These are phyloP conservation scores for Rachicladosporium sp. DNA, from an alignment of 2,329 filamentous ascomycete species.

Conservation along the genomic window DNA sequence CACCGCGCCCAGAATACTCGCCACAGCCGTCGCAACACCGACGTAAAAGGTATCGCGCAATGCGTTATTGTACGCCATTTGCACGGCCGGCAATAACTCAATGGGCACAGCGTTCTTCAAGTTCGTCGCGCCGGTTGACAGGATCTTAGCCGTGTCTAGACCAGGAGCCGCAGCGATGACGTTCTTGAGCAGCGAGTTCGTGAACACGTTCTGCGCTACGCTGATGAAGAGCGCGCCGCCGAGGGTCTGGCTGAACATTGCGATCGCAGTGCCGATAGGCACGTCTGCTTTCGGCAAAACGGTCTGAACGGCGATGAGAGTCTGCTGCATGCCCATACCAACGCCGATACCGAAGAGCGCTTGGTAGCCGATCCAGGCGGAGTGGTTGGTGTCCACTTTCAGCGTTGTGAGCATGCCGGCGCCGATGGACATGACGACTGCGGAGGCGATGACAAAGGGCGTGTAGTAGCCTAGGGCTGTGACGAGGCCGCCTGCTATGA, in stretches of 20 bases:
- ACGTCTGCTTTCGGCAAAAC: slow-evolving; percentile 31
- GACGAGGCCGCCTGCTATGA: slow-evolving; percentile 27
- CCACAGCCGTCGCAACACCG: slow-evolving; percentile 39
- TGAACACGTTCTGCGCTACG: slow-evolving; percentile 40
- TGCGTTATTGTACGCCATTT: slow-evolving; percentile 51
- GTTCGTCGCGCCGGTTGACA: slow-evolving; percentile 44
- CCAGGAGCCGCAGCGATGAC: slow-evolving; percentile 26
- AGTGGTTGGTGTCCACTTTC: slow-evolving; percentile 23
- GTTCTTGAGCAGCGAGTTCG: slow-evolving; percentile 35
- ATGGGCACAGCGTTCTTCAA: slow-evolving; percentile 42
- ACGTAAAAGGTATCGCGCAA: slow-evolving; percentile 50
- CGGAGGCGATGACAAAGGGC: slow-evolving; percentile 30
- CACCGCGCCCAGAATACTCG: slow-evolving; percentile 43
- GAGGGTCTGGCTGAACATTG: slow-evolving; percentile 37
- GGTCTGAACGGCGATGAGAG: slow-evolving; percentile 34
- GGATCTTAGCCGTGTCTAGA: slow-evolving; percentile 31
- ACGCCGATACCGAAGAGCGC: slow-evolving; percentile 28
- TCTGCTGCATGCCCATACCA: slow-evolving; percentile 37
- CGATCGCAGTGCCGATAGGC: slow-evolving; percentile 35
- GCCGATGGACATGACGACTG: slow-evolving; percentile 33
- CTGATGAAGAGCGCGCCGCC: slow-evolving; percentile 38
- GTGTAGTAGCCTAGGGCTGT: slow-evolving; percentile 37
- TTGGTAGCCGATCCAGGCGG: slow-evolving; percentile 29
- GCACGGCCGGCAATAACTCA: slow-evolving; percentile 41
- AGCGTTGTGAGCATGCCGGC: slow-evolving; percentile 35